phyloP scores from a whole-genome alignment of 2,329 filamentous ascomycete genomes.

The Fusarium armeniacum region DNA sequence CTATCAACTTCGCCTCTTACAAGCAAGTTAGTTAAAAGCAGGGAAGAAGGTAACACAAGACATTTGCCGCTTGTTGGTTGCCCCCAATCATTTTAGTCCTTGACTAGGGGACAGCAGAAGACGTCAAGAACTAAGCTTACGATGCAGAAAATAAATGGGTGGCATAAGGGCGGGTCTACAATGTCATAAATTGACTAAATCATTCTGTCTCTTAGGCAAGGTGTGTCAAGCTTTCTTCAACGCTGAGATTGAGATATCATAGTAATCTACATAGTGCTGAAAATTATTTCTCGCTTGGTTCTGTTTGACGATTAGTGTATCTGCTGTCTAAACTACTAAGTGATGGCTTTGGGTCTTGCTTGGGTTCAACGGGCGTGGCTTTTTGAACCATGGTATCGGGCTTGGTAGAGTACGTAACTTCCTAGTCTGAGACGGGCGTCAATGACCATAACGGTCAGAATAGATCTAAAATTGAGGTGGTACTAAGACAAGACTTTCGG shows the following conservation, averaged over 20 bases:
- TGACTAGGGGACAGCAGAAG: neutral
- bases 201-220: neutral
- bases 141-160: neutral
- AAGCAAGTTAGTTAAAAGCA: neutral
- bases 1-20: conserved; percentile 1
- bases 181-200: neutral
- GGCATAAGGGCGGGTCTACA: neutral
- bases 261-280: neutral
- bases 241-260: neutral
- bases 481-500: conserved; percentile 7
- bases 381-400: conserved; percentile 6
- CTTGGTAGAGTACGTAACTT: conserved; percentile 1
- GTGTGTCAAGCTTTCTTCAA: neutral
- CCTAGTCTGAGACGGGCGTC: conserved; percentile 33
- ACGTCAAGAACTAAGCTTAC: neutral
- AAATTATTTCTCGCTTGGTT: conserved; percentile 11
- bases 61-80: neutral
- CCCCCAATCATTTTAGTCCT: neutral
- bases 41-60: conserved; percentile 18
- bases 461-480: conserved; percentile 18
- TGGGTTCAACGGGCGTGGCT: neutral
- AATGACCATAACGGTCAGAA: neutral
- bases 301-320: conserved; percentile 6
- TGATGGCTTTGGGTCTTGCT: neutral
- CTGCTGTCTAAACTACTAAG: neutral